These are phyloP conservation scores for Saccharomycopsis javanensis DNA, from an alignment of 805 yeast genomes.

Conservation along the genomic window DNA sequence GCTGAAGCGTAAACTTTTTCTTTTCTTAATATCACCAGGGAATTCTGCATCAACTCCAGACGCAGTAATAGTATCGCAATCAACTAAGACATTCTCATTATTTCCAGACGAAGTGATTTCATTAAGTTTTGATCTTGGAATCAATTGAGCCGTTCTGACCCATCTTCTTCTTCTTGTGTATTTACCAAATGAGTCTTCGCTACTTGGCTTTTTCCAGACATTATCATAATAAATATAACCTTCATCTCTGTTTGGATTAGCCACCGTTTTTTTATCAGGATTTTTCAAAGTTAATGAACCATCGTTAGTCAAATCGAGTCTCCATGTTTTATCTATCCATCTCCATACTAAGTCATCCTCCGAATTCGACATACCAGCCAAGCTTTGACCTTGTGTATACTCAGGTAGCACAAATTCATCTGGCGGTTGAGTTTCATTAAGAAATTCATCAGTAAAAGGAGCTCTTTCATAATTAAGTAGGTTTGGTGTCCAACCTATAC, in stretches of 20 bases:
- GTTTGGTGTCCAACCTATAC: constrained; percentile 95
- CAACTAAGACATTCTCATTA: background rate
- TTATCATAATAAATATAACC: constrained; percentile 87
- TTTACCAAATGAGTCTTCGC: constrained; percentile 80
- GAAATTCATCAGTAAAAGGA: constrained; percentile 94
- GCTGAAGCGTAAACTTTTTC: background rate
- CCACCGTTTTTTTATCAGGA: constrained; percentile 33
- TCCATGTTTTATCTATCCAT: constrained; percentile 93
- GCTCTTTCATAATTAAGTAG: constrained; percentile 86
- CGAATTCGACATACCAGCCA: background rate
- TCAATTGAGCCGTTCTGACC: constrained; percentile 88
- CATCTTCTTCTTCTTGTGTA: constrained; percentile 93
- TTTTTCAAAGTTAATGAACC: constrained; percentile 69
- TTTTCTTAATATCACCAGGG: background rate
- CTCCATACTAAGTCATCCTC: constrained; percentile 75
- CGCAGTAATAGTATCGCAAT: background rate
- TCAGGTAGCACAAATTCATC: constrained; percentile 77
- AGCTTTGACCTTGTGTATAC: constrained; percentile 25
- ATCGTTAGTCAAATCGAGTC: constrained; percentile 79
- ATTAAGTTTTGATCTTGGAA: constrained; percentile 27
- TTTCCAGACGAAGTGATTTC: background rate
- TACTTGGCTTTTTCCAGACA: constrained; percentile 85
- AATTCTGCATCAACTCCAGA: background rate
- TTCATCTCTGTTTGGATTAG: constrained; percentile 69
- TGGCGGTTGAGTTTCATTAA: constrained; percentile 73